phyloP scores from a whole-genome alignment of 192 early-diverging fungal species.

The Dissophora ornata region DNA sequence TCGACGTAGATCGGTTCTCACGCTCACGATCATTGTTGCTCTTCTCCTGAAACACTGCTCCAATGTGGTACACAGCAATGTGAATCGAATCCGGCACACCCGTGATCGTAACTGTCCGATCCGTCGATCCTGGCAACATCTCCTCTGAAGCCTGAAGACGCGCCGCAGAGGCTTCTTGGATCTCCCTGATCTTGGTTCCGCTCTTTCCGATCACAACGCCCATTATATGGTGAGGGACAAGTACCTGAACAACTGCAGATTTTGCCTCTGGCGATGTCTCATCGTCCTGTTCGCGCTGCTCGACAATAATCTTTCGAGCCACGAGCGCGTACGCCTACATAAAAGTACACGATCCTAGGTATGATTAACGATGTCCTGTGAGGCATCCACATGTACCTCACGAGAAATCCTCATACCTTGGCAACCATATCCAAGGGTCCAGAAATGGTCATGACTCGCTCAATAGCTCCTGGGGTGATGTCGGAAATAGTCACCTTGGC shows the following conservation, averaged over 20 bases:
- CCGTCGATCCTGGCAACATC: conserved; percentile 90
- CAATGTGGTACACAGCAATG: conserved; percentile 85
- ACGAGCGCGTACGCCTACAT: conserved; percentile 81
- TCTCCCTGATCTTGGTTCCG: conserved; percentile 90
- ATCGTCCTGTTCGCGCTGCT: conserved; percentile 64
- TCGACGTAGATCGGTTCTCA: conserved; percentile 53
- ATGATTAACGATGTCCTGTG: too few relatives aligned
- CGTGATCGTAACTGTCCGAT: conserved; percentile 86
- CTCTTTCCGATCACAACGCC: conserved; percentile 90
- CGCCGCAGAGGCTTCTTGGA: conserved; percentile 90
- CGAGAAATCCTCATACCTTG: conserved; percentile 64
- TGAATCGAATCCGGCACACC: conserved; percentile 89
- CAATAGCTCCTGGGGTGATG: conserved; percentile 76
- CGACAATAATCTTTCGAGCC: conserved; percentile 76
- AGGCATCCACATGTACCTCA: too few relatives aligned
- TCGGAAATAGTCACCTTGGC: conserved; percentile 91
- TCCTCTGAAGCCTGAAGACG: conserved; percentile 87
- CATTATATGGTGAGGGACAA: conserved; percentile 90
- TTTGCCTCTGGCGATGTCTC: conserved; percentile 58
- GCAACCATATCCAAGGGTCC: conserved; percentile 75
- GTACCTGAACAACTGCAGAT: conserved; percentile 78
- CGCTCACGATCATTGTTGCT: conserved; percentile 68
- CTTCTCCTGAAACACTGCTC: conserved; percentile 78
- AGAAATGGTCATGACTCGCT: conserved; percentile 78
- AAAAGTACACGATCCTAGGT: not conserved